A percentile compares a stretch with the other conserved stretches of the same genome.
Conservation (phyloP, 2,329 filamentous ascomycete species). For the Colletotrichum gloeosporioides region DNA sequence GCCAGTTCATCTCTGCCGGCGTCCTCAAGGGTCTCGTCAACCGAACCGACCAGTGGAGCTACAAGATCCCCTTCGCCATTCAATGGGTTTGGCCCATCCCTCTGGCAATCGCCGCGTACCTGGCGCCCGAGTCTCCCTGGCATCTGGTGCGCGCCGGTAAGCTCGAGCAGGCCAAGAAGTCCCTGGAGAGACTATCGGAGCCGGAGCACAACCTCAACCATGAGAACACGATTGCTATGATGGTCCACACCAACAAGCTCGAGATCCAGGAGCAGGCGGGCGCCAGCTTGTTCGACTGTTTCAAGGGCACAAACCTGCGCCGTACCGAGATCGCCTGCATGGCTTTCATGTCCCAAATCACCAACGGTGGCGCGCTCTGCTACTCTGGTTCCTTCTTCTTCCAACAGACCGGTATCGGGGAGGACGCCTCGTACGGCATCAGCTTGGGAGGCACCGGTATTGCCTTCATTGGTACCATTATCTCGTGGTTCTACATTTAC, state of each 20-base stretch:
- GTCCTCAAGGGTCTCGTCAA: constrained; percentile 42
- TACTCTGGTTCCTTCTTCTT: constrained; percentile 53
- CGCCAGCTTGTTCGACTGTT: constrained; percentile 49
- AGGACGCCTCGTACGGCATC: constrained; percentile 43
- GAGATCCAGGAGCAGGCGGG: constrained; percentile 46
- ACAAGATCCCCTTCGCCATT: constrained; percentile 44
- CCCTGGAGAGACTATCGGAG: constrained; percentile 36
- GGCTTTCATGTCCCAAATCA: constrained; percentile 46
- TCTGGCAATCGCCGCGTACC: constrained; percentile 33
- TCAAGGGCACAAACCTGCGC: constrained; percentile 50
- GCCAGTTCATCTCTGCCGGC: constrained; percentile 46
- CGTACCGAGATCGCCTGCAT: constrained; percentile 51
- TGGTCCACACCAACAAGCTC: constrained; percentile 50
- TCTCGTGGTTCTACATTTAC: constrained; percentile 50
- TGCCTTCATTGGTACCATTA: constrained; percentile 46
- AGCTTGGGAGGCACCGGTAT: constrained; percentile 46
- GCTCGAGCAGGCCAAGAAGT: constrained; percentile 35
- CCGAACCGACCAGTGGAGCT: constrained; percentile 39
- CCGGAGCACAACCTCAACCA: constrained; percentile 35
- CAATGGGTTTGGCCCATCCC: constrained; percentile 45
- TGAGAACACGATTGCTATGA: constrained; percentile 43
- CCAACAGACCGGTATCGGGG: constrained; percentile 46
- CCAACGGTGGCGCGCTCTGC: constrained; percentile 43
- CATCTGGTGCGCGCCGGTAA: constrained; percentile 37
- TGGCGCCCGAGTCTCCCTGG: constrained; percentile 44